These are phyloP conservation scores for Exophiala oligosperma DNA, from an alignment of 2,329 filamentous ascomycete genomes.

Conservation along the genomic window DNA sequence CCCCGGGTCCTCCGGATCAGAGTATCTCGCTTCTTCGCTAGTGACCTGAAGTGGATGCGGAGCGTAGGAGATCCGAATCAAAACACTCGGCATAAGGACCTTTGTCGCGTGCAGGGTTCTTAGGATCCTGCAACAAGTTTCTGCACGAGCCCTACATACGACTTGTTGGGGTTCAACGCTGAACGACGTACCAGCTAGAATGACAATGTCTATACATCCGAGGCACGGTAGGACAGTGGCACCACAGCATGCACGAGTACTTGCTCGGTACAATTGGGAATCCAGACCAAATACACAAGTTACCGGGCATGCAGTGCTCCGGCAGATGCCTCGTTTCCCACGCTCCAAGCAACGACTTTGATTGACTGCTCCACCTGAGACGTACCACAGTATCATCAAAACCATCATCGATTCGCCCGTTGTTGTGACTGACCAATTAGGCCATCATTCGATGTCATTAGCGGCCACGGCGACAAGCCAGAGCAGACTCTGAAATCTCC, in stretches of 20 bases:
- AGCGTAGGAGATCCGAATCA: neutral
- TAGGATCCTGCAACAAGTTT: neutral
- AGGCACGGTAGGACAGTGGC: too few species aligned
- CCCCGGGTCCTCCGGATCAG: conserved; percentile 15
- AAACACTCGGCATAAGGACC: neutral
- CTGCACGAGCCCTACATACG: too few species aligned
- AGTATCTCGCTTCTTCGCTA: conserved; percentile 16
- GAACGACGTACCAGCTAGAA: too few species aligned
- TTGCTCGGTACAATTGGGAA: neutral
- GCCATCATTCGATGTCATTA: neutral
- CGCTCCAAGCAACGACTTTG: neutral
- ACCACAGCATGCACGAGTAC: neutral
- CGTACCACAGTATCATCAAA: conserved; percentile 14
- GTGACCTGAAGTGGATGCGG: conserved; percentile 11
- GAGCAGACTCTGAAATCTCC: neutral
- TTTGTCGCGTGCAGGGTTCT: neutral
- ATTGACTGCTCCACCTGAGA: conserved; percentile 12
- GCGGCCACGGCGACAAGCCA: neutral
- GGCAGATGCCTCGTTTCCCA: neutral
- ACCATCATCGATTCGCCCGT: conserved; percentile 5
- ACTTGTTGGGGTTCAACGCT: too few species aligned
- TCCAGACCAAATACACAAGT: neutral
- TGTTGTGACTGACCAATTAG: neutral
- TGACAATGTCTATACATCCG: too few species aligned
- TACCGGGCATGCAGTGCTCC: neutral